Conservation (phyloP, 768 basidiomycete species). For the Mycena galopus region DNA sequence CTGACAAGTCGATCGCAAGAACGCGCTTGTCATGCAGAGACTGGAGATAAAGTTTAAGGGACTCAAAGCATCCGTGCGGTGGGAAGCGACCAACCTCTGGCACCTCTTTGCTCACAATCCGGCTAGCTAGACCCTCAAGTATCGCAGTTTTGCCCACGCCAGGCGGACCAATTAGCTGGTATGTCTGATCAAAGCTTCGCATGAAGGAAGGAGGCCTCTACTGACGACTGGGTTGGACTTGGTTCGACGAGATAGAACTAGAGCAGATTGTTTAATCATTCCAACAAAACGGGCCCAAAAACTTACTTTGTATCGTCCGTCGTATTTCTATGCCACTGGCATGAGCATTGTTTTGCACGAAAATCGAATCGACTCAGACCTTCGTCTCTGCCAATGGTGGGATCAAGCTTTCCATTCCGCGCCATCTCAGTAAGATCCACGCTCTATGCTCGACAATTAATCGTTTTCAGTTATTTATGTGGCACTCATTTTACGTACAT, state of each 20-base stretch:
- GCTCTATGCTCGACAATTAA: constrained; percentile 60
- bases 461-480: not conserved
- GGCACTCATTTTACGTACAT: constrained; percentile 48
- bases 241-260: constrained; percentile 88
- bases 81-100: constrained; percentile 74
- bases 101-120: constrained; percentile 91
- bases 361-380: constrained; percentile 53
- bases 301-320: constrained; percentile 89
- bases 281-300: not conserved
- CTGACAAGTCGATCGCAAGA: constrained; percentile 85
- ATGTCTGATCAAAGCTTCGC: not conserved
- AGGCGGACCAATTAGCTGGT: constrained; percentile 85
- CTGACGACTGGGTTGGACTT: constrained; percentile 93
- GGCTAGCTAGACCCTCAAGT: constrained; percentile 87
- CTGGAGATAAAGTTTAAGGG: constrained; percentile 49
- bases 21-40: constrained; percentile 91
- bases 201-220: constrained; percentile 14
- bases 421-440: constrained; percentile 89
- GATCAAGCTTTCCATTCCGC: constrained; percentile 87
- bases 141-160: constrained; percentile 96
- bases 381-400: constrained; percentile 91
- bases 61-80: not conserved
- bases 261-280: not conserved
- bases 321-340: constrained; percentile 78
- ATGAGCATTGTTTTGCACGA: constrained; percentile 1